Evolutionary conservation across 2,329 filamentous ascomycete species (phyloP).

Genomic region (Chrysoporthe cubensis): DNA sequence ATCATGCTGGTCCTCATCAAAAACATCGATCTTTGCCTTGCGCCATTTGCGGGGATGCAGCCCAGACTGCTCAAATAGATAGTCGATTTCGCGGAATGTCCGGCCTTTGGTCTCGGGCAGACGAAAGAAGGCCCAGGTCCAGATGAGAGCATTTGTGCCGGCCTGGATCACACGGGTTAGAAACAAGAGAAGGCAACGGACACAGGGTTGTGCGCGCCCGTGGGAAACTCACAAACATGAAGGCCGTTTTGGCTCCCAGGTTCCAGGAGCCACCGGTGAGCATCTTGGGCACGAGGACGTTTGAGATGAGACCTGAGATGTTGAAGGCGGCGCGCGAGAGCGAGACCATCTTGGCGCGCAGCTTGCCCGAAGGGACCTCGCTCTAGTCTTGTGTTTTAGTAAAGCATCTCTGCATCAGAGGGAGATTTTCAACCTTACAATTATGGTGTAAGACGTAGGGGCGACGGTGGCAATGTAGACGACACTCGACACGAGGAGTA

Average conservation of each 20-base stretch:
- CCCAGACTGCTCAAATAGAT: slow-evolving; percentile 8
- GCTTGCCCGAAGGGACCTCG: slow-evolving; percentile 8
- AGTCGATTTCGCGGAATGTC: slow-evolving; percentile 17
- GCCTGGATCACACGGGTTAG: slow-evolving; percentile 10
- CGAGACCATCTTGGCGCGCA: slow-evolving; percentile 11
- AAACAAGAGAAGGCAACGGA: neutral
- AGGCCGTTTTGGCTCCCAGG: slow-evolving; percentile 8
- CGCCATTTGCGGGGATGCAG: slow-evolving; percentile 8
- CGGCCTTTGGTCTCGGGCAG: slow-evolving; percentile 13
- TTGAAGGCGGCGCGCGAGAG: slow-evolving; percentile 6
- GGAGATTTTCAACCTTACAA: neutral
- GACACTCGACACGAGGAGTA: slow-evolving; percentile 2
- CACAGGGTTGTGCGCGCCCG: neutral
- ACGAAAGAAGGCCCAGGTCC: slow-evolving; percentile 9
- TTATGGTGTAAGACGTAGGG: slow-evolving; percentile 9
- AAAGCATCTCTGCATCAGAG: neutral
- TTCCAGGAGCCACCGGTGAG: slow-evolving; percentile 13
- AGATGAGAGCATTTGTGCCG: slow-evolving; percentile 7
- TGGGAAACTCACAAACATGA: slow-evolving; percentile 8
- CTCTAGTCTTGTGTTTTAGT: neutral
- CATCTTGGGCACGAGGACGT: slow-evolving; percentile 10
- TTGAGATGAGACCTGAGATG: neutral
- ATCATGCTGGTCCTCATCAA: slow-evolving; percentile 1
- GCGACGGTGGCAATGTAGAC: slow-evolving; percentile 7
- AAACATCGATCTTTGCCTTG: slow-evolving; percentile 5